These are phyloP conservation scores for Monilinia fructigena DNA, from an alignment of 2,329 filamentous ascomycete genomes.

Conservation along the genomic window DNA sequence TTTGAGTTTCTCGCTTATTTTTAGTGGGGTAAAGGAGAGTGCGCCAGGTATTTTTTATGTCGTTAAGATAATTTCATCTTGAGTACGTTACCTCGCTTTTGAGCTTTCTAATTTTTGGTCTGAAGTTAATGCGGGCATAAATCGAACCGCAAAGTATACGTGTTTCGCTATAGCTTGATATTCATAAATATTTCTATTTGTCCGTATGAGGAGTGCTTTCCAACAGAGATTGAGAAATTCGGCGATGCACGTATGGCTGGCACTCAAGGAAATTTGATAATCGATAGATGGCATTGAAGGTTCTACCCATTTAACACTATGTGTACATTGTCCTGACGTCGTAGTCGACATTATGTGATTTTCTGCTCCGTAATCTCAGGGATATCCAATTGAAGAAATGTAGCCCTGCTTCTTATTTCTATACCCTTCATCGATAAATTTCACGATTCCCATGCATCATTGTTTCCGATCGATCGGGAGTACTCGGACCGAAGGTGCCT, in stretches of 20 bases:
- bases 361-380: background rate
- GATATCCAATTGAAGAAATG: background rate
- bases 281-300: background rate
- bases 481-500: fast-evolving
- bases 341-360: background rate
- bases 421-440: background rate
- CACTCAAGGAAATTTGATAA: background rate
- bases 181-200: background rate
- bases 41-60: background rate
- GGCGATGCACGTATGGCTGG: background rate
- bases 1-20: conserved; percentile 13
- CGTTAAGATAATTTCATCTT: background rate
- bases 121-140: background rate
- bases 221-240: too few species aligned
- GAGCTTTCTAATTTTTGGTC: background rate
- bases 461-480: background rate
- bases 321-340: background rate
- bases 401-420: background rate
- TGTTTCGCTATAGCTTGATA: background rate
- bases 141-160: background rate
- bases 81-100: background rate
- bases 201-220: background rate
- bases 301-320: background rate
- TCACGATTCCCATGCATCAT: background rate
- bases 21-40: conserved; percentile 2